A percentile compares a stretch with the other conserved stretches of the same genome.
Conservation (phyloP, 176 grass and related monocot species). For the Triticum monococcum region DNA sequence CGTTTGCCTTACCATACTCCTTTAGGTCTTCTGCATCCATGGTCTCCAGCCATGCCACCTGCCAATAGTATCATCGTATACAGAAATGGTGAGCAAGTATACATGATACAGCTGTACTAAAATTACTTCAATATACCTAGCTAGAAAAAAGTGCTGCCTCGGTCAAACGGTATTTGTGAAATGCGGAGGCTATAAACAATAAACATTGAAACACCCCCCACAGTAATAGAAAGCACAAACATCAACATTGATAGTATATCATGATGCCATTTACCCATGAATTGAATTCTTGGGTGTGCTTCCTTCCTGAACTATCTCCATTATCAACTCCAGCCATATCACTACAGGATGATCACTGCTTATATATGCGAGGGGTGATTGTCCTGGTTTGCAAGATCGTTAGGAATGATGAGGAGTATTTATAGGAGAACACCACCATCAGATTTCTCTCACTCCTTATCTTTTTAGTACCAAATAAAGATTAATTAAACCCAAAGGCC, state of each 20-base stretch:
- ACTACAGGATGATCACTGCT: neutral
- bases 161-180: neutral
- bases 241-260: neutral
- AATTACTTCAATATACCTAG: neutral
- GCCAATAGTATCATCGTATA: neutral
- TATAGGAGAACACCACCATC: neutral
- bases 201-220: neutral
- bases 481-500: neutral
- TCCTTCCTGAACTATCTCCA: neutral
- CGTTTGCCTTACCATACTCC: neutral
- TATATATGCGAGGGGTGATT: neutral
- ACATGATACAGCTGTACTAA: neutral
- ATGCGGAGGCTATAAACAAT: neutral
- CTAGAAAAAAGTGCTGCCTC: neutral
- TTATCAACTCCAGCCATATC: neutral
- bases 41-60: neutral
- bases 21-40: neutral
- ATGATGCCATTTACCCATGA: slow-evolving; percentile 8
- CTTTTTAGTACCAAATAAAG: neutral
- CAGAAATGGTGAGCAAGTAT: neutral
- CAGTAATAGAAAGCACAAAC: neutral
- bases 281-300: neutral
- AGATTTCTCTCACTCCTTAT: neutral
- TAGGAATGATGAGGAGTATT: neutral
- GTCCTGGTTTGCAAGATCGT: neutral